phyloP scores from a whole-genome alignment of 78 protist genomes.

The Diacronema lutheri region DNA sequence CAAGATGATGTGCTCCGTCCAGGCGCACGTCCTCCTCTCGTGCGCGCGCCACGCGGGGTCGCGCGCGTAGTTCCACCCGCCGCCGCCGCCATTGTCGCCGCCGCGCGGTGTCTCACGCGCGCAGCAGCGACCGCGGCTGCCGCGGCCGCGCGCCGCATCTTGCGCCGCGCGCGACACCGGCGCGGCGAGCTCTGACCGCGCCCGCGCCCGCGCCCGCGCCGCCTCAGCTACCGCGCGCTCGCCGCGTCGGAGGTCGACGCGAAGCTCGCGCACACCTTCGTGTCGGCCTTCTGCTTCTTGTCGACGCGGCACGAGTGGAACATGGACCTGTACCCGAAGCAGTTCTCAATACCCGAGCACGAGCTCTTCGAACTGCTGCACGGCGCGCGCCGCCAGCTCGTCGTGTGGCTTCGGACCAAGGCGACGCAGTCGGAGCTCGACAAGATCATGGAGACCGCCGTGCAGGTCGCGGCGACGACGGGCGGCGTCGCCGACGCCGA shows the following conservation, averaged over 20 bases:
- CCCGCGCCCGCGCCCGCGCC: no score
- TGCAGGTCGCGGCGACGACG: slow-evolving; percentile 1
- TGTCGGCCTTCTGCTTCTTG: slow-evolving; percentile 13
- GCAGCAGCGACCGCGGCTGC: no score
- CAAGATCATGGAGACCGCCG: slow-evolving; percentile 9
- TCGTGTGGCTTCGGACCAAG: not conserved
- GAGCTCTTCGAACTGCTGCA: slow-evolving; percentile 38
- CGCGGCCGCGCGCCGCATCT: no score
- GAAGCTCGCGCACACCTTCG: not conserved
- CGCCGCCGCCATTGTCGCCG: no score
- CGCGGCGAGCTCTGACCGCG: no score
- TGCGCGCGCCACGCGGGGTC: not conserved
- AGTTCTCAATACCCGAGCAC: slow-evolving; percentile 27
- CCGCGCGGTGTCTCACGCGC: no score
- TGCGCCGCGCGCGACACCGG: no score
- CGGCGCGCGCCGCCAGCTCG: slow-evolving; percentile 37
- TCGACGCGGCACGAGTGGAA: slow-evolving; percentile 53
- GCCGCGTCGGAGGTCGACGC: not conserved
- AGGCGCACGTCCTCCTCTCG: slow-evolving; percentile 4
- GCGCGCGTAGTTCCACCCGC: no score
- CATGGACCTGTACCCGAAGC: not conserved
- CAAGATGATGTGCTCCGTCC: not conserved
- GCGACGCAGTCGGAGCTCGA: slow-evolving; percentile 20
- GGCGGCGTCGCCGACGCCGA: not conserved
- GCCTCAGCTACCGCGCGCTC: no score